These are phyloP conservation scores for Aciculosporium take DNA, from an alignment of 2,329 filamentous ascomycete genomes.

Conservation along the genomic window DNA sequence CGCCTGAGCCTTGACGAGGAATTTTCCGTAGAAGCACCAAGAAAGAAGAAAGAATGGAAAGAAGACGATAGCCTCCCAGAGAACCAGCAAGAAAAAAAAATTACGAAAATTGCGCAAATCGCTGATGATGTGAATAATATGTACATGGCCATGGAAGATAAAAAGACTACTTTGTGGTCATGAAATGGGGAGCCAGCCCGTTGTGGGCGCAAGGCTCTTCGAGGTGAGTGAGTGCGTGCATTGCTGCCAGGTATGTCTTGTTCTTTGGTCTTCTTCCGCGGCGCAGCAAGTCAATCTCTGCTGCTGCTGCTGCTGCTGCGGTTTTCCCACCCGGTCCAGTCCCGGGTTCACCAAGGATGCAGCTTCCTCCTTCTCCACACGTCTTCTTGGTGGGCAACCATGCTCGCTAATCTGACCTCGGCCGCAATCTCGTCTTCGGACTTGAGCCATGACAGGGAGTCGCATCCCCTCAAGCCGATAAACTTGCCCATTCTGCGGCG, in stretches of 20 bases:
- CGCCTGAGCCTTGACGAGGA: neutral
- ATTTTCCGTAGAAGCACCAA: neutral
- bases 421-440: slow-evolving; percentile 34
- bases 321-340: neutral
- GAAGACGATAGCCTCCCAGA: neutral
- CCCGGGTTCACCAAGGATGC: slow-evolving; percentile 13
- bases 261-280: neutral
- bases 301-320: neutral
- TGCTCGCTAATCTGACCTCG: slow-evolving; percentile 25
- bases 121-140: slow-evolving; percentile 4
- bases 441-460: slow-evolving; percentile 23
- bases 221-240: too few relatives aligned
- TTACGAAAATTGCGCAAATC: neutral
- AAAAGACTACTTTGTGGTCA: neutral
- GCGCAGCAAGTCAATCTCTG: neutral
- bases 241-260: slow-evolving; percentile 3
- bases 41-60: neutral
- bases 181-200: neutral
- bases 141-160: slow-evolving; percentile 1
- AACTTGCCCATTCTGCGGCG: slow-evolving; percentile 58
- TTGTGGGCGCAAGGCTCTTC: neutral
- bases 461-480: slow-evolving; percentile 51
- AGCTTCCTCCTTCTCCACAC: slow-evolving; percentile 33
- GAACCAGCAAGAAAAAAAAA: neutral
- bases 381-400: slow-evolving; percentile 26